Percentiles rank a stretch among this genome's conserved stretches.
These are phyloP conservation scores for Chalciporus pseudorubinellus DNA, from an alignment of 768 basidiomycete species.

Conservation along the genomic window DNA sequence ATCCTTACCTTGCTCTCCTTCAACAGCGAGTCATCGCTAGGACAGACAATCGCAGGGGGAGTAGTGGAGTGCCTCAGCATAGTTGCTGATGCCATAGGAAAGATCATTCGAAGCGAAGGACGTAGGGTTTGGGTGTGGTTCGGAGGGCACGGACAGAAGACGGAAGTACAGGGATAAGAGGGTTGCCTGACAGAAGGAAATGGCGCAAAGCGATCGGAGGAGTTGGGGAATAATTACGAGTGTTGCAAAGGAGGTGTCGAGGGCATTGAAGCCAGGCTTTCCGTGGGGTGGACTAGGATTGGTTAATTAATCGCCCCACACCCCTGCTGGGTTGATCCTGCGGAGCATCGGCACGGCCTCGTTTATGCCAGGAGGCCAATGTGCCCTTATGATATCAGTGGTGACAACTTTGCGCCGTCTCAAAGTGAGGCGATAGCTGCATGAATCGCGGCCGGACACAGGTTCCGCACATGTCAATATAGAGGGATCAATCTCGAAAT, in stretches of 20 bases:
- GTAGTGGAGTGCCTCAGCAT: slow-evolving; percentile 5
- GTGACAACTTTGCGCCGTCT: neutral
- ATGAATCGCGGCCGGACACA: neutral
- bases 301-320: slow-evolving; percentile 9
- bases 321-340: neutral
- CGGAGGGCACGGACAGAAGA: neutral
- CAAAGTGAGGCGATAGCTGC: no score
- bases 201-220: neutral
- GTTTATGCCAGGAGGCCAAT: slow-evolving; percentile 11
- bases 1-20: slow-evolving; percentile 13
- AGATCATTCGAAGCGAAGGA: neutral
- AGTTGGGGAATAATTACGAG: neutral
- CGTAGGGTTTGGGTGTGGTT: neutral
- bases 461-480: neutral
- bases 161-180: neutral
- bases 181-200: neutral
- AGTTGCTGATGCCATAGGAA: neutral
- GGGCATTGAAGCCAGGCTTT: neutral
- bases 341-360: slow-evolving; percentile 15
- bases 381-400: slow-evolving; percentile 1
- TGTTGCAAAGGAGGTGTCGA: neutral
- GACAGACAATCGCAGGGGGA: neutral
- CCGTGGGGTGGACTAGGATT: neutral
- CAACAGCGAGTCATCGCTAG: neutral
- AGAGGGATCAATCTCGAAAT: neutral